phyloP scores from a whole-genome alignment of 306 rosid species.

The Begonia peltatifolia region DNA sequence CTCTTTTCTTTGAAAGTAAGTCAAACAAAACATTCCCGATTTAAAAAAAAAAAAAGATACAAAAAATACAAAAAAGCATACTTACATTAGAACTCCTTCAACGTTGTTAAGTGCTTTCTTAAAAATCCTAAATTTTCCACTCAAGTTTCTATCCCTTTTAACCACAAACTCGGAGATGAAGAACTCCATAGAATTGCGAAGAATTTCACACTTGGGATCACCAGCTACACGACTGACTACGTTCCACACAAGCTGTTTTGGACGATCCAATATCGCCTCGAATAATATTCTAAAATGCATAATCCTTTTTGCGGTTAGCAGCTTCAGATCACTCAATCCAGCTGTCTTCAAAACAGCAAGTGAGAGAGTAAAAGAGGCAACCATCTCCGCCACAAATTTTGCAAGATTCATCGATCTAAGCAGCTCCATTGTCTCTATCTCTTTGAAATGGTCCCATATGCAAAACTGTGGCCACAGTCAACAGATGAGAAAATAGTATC shows the following conservation, averaged over 20 bases:
- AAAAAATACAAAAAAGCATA: too few relatives aligned
- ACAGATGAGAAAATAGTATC: too few relatives aligned
- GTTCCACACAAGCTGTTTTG: constrained; percentile 56
- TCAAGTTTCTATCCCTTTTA: constrained; percentile 29
- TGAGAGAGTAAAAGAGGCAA: constrained; percentile 63
- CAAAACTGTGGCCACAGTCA: constrained; percentile 37
- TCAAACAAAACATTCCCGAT: too few relatives aligned
- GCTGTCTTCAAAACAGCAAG: constrained; percentile 56
- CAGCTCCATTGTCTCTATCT: constrained; percentile 63
- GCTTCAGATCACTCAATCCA: constrained; percentile 43
- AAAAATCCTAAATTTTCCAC: constrained; percentile 51
- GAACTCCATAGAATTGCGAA: constrained; percentile 56
- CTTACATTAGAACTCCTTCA: constrained; percentile 70
- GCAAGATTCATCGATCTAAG: constrained; percentile 72
- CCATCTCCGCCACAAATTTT: constrained; percentile 75
- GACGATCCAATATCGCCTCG: constrained; percentile 60
- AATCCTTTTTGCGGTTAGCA: constrained; percentile 54
- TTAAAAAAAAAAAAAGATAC: too few relatives aligned
- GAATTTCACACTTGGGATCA: constrained; percentile 56
- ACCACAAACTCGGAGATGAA: constrained; percentile 51
- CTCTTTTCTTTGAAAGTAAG: too few relatives aligned
- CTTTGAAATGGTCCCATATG: constrained; percentile 84
- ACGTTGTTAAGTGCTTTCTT: constrained; percentile 56
- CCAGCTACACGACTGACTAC: constrained; percentile 61
- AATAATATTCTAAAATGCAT: constrained; percentile 81